A percentile compares a stretch with the other conserved stretches of the same genome.
phyloP scores from a whole-genome alignment of 768 basidiomycete species.

The Mycena galopus region DNA sequence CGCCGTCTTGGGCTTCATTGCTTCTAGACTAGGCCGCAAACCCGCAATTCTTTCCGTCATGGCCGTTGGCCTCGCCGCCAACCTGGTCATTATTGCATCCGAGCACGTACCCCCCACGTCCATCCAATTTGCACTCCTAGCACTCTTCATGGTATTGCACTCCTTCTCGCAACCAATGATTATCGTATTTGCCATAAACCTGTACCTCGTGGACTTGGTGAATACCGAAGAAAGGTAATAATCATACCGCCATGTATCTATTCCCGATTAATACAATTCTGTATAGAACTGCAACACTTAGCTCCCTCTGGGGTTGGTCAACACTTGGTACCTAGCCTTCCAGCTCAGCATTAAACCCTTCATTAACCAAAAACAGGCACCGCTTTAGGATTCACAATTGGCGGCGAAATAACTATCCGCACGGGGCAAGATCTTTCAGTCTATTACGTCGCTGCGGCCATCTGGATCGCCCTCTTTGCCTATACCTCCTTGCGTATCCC shows the following conservation, averaged over 20 bases:
- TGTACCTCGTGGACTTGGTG: conserved; percentile 28
- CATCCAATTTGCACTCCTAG: background rate
- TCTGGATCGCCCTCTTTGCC: conserved; percentile 9
- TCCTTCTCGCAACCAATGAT: conserved; percentile 24
- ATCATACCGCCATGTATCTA: background rate
- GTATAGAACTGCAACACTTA: conserved; percentile 13
- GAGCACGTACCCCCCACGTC: background rate
- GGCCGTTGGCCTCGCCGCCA: conserved; percentile 21
- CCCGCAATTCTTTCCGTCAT: conserved; percentile 24
- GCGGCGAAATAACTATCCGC: conserved; percentile 22
- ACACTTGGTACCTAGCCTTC: conserved; percentile 8
- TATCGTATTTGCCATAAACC: conserved; percentile 23
- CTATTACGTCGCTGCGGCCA: conserved; percentile 5
- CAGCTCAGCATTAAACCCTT: no score
- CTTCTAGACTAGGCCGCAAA: conserved; percentile 21
- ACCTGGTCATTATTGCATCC: conserved; percentile 20
- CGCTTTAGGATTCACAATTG: conserved; percentile 24
- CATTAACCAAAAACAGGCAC: conserved; percentile 11
- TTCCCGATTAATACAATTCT: background rate
- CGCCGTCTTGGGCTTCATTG: conserved; percentile 15
- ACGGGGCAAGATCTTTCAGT: conserved; percentile 11
- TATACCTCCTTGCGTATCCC: conserved; percentile 19
- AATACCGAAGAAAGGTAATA: conserved; percentile 19
- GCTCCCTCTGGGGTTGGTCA: conserved; percentile 31
- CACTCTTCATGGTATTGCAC: conserved; percentile 24